Evolutionary conservation across 2,329 filamentous ascomycete genomes (phyloP).

Genomic region (Onygenales sp.): DNA sequence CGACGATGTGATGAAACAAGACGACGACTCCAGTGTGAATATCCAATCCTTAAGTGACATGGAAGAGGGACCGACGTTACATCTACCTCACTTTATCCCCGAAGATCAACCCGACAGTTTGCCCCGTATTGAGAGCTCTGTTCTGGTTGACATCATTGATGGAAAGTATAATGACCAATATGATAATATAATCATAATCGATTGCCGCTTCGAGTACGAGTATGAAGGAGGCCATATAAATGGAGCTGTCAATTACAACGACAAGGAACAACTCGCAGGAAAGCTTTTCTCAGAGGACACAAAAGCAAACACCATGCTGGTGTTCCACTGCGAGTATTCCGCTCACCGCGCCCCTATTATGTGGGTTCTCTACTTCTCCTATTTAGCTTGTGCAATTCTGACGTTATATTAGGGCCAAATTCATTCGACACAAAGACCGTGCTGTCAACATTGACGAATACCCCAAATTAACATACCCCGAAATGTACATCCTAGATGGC

Average conservation of each 20-base stretch:
- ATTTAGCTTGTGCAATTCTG: background rate
- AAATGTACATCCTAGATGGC: conserved; percentile 93
- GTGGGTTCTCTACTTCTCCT: conserved; percentile 30
- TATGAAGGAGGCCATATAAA: conserved; percentile 94
- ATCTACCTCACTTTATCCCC: conserved; percentile 73
- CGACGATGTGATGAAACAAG: conserved; percentile 75
- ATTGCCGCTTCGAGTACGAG: conserved; percentile 98
- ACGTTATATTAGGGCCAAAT: conserved; percentile 55
- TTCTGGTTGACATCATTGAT: conserved; percentile 77
- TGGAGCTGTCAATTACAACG: conserved; percentile 90
- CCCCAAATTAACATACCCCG: conserved; percentile 83
- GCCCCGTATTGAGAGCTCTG: conserved; percentile 74
- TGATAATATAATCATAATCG: conserved; percentile 76
- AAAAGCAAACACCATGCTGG: conserved; percentile 64
- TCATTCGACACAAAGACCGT: conserved; percentile 82
- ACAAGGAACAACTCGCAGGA: conserved; percentile 76
- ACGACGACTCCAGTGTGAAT: conserved; percentile 48
- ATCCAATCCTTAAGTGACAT: conserved; percentile 74
- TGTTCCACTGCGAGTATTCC: conserved; percentile 98
- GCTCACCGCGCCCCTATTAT: conserved; percentile 92
- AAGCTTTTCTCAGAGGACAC: conserved; percentile 64
- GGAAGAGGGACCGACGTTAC: conserved; percentile 63
- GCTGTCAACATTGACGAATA: conserved; percentile 77
- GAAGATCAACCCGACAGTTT: conserved; percentile 77
- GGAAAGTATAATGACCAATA: conserved; percentile 69